Evolutionary conservation across 495 filamentous ascomycete species (phyloP).

Genomic region (Hypomontagnella monticulosa): DNA sequence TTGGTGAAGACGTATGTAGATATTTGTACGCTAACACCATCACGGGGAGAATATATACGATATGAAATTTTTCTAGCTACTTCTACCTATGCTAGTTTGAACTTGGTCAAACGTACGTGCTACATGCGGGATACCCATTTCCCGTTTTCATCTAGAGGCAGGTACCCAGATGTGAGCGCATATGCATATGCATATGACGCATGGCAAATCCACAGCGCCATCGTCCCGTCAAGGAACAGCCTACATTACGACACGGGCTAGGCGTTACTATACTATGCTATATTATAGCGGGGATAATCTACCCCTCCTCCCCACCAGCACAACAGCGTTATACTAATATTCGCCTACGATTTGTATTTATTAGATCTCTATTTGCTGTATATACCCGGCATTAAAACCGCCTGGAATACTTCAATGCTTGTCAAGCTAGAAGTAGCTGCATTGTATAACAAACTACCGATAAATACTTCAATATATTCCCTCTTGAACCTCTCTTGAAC

Average conservation of each 20-base stretch:
- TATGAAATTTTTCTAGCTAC: slow-evolving; percentile 23
- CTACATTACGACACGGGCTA: not conserved
- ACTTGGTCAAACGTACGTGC: slow-evolving; percentile 9
- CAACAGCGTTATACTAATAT: too few relatives aligned
- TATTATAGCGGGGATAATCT: too few relatives aligned
- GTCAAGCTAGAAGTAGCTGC: not conserved
- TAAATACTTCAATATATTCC: too few relatives aligned
- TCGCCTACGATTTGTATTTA: too few relatives aligned
- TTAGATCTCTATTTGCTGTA: not conserved
- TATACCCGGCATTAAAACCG: too few relatives aligned
- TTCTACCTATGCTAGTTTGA: slow-evolving; percentile 30
- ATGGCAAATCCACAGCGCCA: slow-evolving; percentile 15
- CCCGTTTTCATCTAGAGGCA: slow-evolving; percentile 7
- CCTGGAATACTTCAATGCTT: too few relatives aligned
- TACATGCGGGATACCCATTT: not conserved
- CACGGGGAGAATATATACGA: not conserved
- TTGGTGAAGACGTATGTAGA: slow-evolving; percentile 7
- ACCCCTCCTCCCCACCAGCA: too few relatives aligned
- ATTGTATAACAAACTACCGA: not conserved
- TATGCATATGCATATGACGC: slow-evolving; percentile 30
- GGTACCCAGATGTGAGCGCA: not conserved
- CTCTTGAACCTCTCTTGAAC: not conserved
- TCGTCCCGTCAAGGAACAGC: not conserved
- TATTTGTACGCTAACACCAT: slow-evolving; percentile 27
- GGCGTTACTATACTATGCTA: too few relatives aligned